Conservation (phyloP, 495 filamentous ascomycete genomes). For the Coniosporium apollinis region DNA sequence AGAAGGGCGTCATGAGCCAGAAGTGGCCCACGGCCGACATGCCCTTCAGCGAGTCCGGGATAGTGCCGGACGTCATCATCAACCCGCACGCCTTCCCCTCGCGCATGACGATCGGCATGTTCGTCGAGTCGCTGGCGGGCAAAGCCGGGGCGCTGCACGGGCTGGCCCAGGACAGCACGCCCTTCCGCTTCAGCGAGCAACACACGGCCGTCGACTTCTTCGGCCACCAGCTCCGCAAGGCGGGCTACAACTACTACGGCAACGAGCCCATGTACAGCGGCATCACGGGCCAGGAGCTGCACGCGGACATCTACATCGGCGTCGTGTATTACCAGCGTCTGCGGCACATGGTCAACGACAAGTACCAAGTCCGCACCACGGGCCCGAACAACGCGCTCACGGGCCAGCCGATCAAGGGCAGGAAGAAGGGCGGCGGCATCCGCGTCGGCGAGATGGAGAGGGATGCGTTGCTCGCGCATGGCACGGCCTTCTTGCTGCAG, state of each 20-base stretch:
- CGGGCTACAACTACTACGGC: conserved; percentile 94
- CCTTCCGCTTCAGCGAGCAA: conserved; percentile 85
- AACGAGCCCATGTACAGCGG: conserved; percentile 97
- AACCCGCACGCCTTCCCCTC: conserved; percentile 99
- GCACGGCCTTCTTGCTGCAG: conserved; percentile 83
- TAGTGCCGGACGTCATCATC: conserved; percentile 95
- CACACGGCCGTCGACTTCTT: conserved; percentile 90
- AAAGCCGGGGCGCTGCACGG: conserved; percentile 91
- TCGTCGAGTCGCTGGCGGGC: conserved; percentile 90
- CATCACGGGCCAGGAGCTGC: conserved; percentile 85
- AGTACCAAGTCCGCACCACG: conserved; percentile 95
- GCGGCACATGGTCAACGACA: conserved; percentile 98
- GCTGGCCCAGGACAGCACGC: conserved; percentile 82
- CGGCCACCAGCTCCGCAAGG: conserved; percentile 80
- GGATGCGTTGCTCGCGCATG: conserved; percentile 85
- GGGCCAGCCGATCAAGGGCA: conserved; percentile 91
- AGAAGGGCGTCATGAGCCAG: conserved; percentile 95
- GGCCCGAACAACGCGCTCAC: conserved; percentile 77
- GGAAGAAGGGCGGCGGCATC: conserved; percentile 91
- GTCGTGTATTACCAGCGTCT: conserved; percentile 96
- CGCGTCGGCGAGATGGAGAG: conserved; percentile 99
- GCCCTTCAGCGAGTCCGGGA: conserved; percentile 94
- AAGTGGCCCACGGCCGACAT: conserved; percentile 90
- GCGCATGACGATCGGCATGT: conserved; percentile 99
- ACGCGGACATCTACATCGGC: conserved; percentile 89